These are phyloP conservation scores for Nicotiana sylvestris DNA, from an alignment of 257 asterid species.

Conservation along the genomic window DNA sequence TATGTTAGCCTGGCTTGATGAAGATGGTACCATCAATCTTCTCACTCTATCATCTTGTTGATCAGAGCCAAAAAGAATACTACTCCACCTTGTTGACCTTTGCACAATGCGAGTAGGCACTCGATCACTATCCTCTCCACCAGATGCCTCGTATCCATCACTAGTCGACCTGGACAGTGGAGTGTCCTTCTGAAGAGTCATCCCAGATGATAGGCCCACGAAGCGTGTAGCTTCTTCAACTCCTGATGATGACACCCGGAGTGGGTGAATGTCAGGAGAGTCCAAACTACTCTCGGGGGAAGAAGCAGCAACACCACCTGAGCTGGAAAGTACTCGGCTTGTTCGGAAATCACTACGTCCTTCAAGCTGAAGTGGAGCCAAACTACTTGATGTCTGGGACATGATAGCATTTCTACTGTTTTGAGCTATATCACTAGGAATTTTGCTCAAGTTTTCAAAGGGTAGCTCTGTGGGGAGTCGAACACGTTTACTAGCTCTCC, in stretches of 20 bases:
- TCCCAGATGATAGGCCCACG: conserved; percentile 36
- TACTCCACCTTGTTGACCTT: conserved; percentile 66
- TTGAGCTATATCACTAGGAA: conserved; percentile 28
- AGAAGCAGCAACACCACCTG: conserved; percentile 52
- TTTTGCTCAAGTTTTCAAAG: conserved; percentile 34
- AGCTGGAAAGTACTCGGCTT: conserved; percentile 32
- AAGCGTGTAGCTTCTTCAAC: conserved; percentile 54
- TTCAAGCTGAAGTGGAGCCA: conserved; percentile 74
- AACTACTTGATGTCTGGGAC: conserved; percentile 44
- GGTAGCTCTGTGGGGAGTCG: conserved; percentile 86
- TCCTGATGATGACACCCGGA: conserved; percentile 55
- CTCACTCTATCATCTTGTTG: conserved; percentile 35
- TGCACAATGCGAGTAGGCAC: conserved; percentile 56
- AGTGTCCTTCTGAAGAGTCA: conserved; percentile 36
- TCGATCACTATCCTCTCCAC: conserved; percentile 94
- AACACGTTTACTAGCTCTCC: conserved; percentile 69
- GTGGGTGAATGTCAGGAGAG: conserved; percentile 78
- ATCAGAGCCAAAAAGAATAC: conserved; percentile 67
- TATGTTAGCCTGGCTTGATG: conserved; percentile 42
- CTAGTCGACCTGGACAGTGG: conserved; percentile 85
- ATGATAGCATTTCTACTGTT: conserved; percentile 30
- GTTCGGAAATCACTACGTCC: conserved; percentile 51
- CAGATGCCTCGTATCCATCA: conserved; percentile 96
- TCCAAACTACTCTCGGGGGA: conserved; percentile 91
- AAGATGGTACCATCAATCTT: conserved; percentile 40